These are phyloP conservation scores for Colletotrichum ledebouriae DNA, from an alignment of 2,329 filamentous ascomycete genomes.

Conservation along the genomic window DNA sequence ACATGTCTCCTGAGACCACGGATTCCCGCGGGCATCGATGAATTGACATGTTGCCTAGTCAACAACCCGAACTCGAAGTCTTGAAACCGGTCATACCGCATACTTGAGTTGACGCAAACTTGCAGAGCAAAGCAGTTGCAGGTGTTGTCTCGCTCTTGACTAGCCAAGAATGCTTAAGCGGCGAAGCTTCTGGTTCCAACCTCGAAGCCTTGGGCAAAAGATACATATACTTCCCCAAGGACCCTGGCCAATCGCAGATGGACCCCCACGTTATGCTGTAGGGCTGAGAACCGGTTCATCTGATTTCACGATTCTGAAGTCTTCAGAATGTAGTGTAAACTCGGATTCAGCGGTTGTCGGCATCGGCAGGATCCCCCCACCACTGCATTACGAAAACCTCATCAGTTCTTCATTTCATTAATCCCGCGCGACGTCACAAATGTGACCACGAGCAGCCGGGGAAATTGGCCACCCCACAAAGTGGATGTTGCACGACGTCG, in stretches of 20 bases:
- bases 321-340: neutral
- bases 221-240: neutral
- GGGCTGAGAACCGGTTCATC: conserved; percentile 26
- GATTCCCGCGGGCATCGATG: no score
- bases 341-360: conserved; percentile 5
- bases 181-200: no score
- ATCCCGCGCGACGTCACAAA: conserved; percentile 34
- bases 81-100: no score
- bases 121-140: no score
- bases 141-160: no score
- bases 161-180: no score
- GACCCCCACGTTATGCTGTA: conserved; percentile 13
- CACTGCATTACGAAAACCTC: conserved; percentile 22
- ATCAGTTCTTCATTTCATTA: conserved; percentile 31
- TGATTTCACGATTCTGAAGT: neutral
- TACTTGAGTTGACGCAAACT: no score
- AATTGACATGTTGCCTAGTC: no score
- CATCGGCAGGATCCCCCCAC: neutral
- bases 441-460: conserved; percentile 20
- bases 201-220: neutral
- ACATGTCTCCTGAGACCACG: no score
- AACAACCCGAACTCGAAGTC: no score
- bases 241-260: conserved; percentile 19
- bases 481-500: conserved; percentile 41
- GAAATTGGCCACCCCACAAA: conserved; percentile 38